Base-by-base conservation (phyloP, 495 filamentous ascomycete species). In the Hypoxylon cercidicola region DNA sequence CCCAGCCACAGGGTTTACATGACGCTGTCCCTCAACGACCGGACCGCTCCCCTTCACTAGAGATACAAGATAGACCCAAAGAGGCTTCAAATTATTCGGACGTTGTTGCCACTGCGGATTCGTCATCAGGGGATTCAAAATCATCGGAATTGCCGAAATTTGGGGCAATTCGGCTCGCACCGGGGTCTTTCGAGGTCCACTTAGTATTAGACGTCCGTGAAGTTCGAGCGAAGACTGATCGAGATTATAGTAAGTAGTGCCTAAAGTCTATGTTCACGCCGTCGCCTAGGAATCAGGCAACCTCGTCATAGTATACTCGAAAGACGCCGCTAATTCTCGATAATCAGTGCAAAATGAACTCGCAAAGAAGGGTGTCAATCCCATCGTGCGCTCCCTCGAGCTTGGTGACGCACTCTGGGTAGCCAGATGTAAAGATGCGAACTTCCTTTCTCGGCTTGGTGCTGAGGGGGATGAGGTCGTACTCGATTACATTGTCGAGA, bases 361-460 rank as follows among this genome's bases (percentile, higher is more conserved):
- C 16, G 71, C 74, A n/a, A 86, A 88, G 57, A 85, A 84, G 50
- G 90, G 88, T 12, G 82, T 91, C 21, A 81, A 72, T 12, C 85
- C 88, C 0, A 84, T 90, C 16, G 86, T 90, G 47, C 83, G 89
- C 13, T 75, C 85, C 10, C 80, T 95, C 8, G 87, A 89, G 61
- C 81, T 95, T 3, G 92, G 92, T 13, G 92, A 96, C 66, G 85
- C 83, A 0, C 84, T 92, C 58, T 96, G 92, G 92, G 86, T 96
- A 8, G 92, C 92, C 39, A 91, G 88, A 72, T 86, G 83, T 70
- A 79, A 85, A 44, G 81, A 89, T 52, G 78, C 85, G 0, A 74
- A 74, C 25, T 83, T 85, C 58, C 79, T 91, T 9, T 64, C 82
- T 3, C 81, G 77, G 1, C 75, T 81, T 52, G 84, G 85, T 46